phyloP scores from a whole-genome alignment of 257 asterid species.

The Nicotiana noctiflora region DNA sequence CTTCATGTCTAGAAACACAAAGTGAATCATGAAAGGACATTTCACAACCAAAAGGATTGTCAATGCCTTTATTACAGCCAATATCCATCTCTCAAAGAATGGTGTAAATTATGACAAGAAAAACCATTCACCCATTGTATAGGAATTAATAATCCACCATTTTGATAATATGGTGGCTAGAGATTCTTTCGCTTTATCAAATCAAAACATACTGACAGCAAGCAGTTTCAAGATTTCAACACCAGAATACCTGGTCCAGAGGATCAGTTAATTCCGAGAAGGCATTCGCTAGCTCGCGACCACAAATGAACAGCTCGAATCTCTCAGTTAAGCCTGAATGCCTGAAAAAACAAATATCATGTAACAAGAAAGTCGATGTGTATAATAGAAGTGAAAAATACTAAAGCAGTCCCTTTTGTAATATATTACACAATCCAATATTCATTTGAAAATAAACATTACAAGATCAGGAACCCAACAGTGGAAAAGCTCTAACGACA shows the following conservation, averaged over 20 bases:
- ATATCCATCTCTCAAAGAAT: too few species aligned
- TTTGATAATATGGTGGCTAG: neutral
- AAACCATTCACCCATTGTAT: too few species aligned
- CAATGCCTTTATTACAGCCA: too few species aligned
- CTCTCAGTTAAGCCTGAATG: constrained; percentile 88
- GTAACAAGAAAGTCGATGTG: neutral
- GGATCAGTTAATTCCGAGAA: constrained; percentile 98
- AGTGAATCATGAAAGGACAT: too few species aligned
- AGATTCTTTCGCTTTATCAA: neutral
- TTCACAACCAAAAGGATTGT: too few species aligned
- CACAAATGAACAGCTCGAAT: constrained; percentile 85
- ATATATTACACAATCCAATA: neutral
- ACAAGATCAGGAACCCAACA: neutral
- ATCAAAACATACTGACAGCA: neutral
- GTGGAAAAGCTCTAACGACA: neutral
- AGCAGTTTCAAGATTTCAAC: constrained; percentile 1
- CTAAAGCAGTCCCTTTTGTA: neutral
- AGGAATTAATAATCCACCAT: neutral
- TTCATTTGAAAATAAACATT: neutral
- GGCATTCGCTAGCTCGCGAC: constrained; percentile 88
- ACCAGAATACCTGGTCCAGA: constrained; percentile 58
- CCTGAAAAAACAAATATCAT: constrained; percentile 26
- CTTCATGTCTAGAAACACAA: too few species aligned
- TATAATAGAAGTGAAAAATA: neutral
- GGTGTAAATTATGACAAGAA: too few species aligned